Evolutionary conservation across 2,329 filamentous ascomycete species (phyloP).

Genomic region (Rasamsonia emersonii): DNA sequence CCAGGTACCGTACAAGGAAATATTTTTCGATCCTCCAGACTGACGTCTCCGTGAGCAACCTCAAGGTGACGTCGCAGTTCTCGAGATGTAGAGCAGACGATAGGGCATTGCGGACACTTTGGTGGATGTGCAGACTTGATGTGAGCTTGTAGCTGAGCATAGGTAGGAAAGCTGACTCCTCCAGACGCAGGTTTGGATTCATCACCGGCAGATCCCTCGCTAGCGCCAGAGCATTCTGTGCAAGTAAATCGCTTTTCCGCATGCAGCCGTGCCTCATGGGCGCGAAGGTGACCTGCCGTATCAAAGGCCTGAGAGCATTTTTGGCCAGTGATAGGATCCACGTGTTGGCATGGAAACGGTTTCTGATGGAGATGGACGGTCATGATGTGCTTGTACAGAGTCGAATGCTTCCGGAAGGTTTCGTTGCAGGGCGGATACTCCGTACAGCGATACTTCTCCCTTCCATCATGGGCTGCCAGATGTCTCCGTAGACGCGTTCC

Average conservation of each 20-base stretch:
- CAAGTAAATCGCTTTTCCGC: slow-evolving; percentile 66
- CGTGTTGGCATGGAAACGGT: slow-evolving; percentile 60
- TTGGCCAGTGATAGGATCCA: slow-evolving; percentile 44
- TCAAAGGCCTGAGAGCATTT: slow-evolving; percentile 64
- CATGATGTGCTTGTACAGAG: slow-evolving; percentile 72
- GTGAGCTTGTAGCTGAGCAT: slow-evolving; percentile 63
- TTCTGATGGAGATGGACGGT: slow-evolving; percentile 64
- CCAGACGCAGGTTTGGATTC: slow-evolving; percentile 13
- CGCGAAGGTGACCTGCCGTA: slow-evolving; percentile 59
- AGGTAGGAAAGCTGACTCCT: slow-evolving; percentile 59
- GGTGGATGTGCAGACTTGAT: slow-evolving; percentile 62
- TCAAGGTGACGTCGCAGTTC: slow-evolving; percentile 72
- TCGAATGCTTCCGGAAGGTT: slow-evolving; percentile 80
- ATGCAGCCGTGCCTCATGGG: slow-evolving; percentile 64
- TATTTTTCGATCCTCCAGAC: slow-evolving; percentile 54
- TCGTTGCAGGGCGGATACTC: slow-evolving; percentile 62
- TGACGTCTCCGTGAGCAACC: slow-evolving; percentile 57
- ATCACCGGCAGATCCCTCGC: slow-evolving; percentile 22
- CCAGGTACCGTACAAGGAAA: slow-evolving; percentile 58
- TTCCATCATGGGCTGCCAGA: slow-evolving; percentile 65
- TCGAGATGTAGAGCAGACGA: slow-evolving; percentile 56
- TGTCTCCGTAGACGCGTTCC: slow-evolving; percentile 70
- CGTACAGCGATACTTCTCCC: slow-evolving; percentile 66
- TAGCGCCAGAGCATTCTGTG: slow-evolving; percentile 54
- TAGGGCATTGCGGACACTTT: slow-evolving; percentile 65